Evolutionary conservation across 2,329 filamentous ascomycete genomes (phyloP), one percentile per base, ranked within the genome.

Genomic region (Monilinia fructicola): DNA sequence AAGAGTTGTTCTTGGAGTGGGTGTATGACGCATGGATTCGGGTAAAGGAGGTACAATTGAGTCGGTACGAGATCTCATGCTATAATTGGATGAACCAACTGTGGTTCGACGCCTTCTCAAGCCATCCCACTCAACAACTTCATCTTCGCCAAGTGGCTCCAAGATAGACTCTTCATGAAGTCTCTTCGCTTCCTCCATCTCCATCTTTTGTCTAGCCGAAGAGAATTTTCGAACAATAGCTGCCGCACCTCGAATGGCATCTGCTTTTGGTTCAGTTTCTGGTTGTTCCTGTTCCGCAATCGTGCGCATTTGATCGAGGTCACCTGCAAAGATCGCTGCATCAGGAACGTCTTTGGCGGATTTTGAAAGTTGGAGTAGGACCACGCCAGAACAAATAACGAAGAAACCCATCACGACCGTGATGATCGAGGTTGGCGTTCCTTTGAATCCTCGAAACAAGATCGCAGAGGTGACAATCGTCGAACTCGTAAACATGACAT

Each of bases 321-420:
- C 93, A 54, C 94, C 95, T 65, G 88, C 88, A 81, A 99, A 97
- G 50, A 99, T 88, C 42, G 93, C 93, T 0, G 92, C 84, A 76
- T 98, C 95, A 9, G 95, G 95, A 0, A 99, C 94, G 75, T 99
- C 94, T 76, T 98, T 99, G 73, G 95, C 92, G 0, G 94, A 97
- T 77, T 98, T 98, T 63, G 95, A 97, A n/a, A 99, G 85, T 76
- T 99, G 95, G 12, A 99, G 81, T 10, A 99, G 80, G 0, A 98
- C 89, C 7, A 98, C 95, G 0, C 95, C 95, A 0, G 93, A 85
- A 77, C 95, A 99, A 69, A 99, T 99, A 68, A 90, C 90, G 52
- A 99, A 80, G 79, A 99, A 99, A 1, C 95, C 95, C 81, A 96
- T 87, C 66, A 98, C 90, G 40, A 98, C 91, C 0, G 93, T 97